Evolutionary conservation across 805 yeast genomes (phyloP).

Genomic region (Teunomyces lycoperdinae): DNA sequence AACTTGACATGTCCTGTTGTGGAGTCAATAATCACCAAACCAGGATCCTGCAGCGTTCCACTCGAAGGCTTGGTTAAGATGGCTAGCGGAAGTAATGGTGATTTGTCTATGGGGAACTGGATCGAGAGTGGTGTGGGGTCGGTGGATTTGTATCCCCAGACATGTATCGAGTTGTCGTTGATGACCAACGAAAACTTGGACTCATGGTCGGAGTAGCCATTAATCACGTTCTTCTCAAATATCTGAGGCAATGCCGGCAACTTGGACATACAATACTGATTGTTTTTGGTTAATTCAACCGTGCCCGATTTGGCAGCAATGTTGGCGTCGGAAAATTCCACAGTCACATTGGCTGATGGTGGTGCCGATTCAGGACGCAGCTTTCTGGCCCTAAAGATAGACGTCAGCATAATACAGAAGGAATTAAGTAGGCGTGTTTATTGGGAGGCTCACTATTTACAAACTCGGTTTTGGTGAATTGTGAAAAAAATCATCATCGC

Average conservation of each 20-base stretch:
- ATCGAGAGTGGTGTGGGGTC: constrained; percentile 58
- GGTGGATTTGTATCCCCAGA: constrained; percentile 67
- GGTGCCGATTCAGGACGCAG: constrained; percentile 1
- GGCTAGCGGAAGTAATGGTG: constrained; percentile 46
- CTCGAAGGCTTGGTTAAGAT: constrained; percentile 56
- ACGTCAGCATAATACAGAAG: neutral
- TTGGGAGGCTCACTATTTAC: neutral
- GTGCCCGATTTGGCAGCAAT: neutral
- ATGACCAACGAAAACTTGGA: constrained; percentile 51
- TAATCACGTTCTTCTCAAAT: constrained; percentile 22
- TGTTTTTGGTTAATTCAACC: constrained; percentile 54
- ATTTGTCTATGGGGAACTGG: constrained; percentile 45
- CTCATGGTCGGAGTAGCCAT: constrained; percentile 46
- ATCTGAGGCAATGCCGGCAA: constrained; percentile 55
- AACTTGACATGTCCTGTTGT: constrained; percentile 58
- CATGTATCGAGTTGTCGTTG: constrained; percentile 50
- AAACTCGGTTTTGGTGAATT: neutral
- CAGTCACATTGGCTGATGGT: constrained; percentile 1
- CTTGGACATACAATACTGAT: constrained; percentile 54
- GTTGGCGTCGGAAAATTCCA: neutral
- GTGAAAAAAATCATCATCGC: constrained; percentile 3
- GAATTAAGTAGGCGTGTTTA: neutral
- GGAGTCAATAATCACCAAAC: constrained; percentile 64
- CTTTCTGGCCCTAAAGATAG: constrained; percentile 9
- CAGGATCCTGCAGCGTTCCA: constrained; percentile 55